Evolutionary conservation across 306 rosid genomes (phyloP), one percentile per base, ranked within the genome.

Genomic region (Vigna nakashimae): DNA sequence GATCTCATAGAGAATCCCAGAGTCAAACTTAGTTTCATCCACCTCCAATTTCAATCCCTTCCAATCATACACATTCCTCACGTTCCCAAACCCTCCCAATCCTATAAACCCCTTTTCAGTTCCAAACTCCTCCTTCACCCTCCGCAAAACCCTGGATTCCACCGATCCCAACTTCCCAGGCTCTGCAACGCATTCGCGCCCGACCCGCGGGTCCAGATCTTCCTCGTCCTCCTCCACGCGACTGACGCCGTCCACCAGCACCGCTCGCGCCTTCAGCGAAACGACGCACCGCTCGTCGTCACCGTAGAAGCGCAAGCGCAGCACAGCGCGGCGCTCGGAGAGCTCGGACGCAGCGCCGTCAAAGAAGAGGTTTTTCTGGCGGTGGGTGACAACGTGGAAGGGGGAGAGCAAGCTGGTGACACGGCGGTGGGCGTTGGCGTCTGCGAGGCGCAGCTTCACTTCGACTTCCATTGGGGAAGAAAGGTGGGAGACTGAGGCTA

Each of bases 221-320:
- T 90, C 96, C 80, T 92, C 99, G 51, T 95, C 98, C 71, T 92
- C 99, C 87, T 92, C 97, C 6, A 91, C 99, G 5, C 98, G 93
- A 75, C 98, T 95, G 22, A 95, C 86, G 15, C 98, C 99, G 26
- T 88, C 83, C 40, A 84, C 84, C 69, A 92, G 64, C 68, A 91
- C 92, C 58, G 98, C 97, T 65, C 71, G 82, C 18, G 90, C 98
- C 65, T 95, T 95, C 45, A 95, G 85, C 55, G 96, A 82, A 66
- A 87, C 86, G 56, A 90, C 90, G 59, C 99, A 92, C 4, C 88
- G 88, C 5, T 82, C 71, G 38, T 78, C 84, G 34, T 81, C 76
- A 73, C 87, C 80, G 75, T 78, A 92, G 90, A 95, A 92, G 7
- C 99, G 84, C 13, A 95, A 87, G 9, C 97, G 92, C 46, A 95